These are phyloP conservation scores for Cercospora sp. DNA, from an alignment of 2,329 filamentous ascomycete species.

Conservation along the genomic window DNA sequence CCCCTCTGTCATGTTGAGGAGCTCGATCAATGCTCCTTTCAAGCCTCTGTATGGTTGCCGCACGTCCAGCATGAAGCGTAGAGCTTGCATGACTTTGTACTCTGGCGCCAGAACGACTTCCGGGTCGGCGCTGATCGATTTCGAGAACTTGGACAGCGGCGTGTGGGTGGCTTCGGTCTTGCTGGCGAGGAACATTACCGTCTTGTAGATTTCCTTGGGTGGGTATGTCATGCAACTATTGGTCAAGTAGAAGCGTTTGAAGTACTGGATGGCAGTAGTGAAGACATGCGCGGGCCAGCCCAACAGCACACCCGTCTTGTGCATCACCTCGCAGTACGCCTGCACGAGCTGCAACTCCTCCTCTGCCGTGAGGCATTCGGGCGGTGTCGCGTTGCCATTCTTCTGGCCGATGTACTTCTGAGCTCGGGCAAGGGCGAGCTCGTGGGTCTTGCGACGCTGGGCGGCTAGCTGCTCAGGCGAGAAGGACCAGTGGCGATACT, in stretches of 20 bases:
- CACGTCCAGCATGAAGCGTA: conserved; percentile 92
- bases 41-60: conserved; percentile 85
- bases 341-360: conserved; percentile 82
- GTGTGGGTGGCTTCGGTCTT: conserved; percentile 88
- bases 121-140: conserved; percentile 63
- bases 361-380: conserved; percentile 73
- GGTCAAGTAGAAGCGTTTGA: conserved; percentile 91
- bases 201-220: conserved; percentile 83
- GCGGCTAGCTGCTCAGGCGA: conserved; percentile 69
- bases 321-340: conserved; percentile 65
- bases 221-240: conserved; percentile 97
- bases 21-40: conserved; percentile 82
- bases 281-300: conserved; percentile 62
- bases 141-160: conserved; percentile 60
- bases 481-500: conserved; percentile 92
- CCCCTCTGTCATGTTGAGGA: conserved; percentile 66
- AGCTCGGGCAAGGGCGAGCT: conserved; percentile 69
- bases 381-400: conserved; percentile 38
- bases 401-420: conserved; percentile 48
- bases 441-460: conserved; percentile 76
- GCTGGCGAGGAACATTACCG: conserved; percentile 86
- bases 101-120: conserved; percentile 83
- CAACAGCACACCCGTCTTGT: conserved; percentile 57
- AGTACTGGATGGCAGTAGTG: conserved; percentile 81
- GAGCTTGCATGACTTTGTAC: conserved; percentile 86